phyloP scores from a whole-genome alignment of 2,329 filamentous ascomycete species.

The Alternaria sp. region DNA sequence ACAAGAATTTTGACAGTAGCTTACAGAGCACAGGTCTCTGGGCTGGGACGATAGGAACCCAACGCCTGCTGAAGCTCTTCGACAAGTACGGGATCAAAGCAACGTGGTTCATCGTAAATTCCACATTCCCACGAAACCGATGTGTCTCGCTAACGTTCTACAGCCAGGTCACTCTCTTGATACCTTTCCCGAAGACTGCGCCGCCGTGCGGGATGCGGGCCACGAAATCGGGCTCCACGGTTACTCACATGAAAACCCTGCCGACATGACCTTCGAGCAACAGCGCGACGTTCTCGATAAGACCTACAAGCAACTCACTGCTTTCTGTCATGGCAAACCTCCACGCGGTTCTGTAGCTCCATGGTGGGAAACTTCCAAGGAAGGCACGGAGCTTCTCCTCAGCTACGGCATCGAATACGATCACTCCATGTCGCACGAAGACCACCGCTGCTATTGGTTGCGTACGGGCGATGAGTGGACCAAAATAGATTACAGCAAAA shows the following conservation, averaged over 20 bases:
- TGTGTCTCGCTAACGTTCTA: not conserved
- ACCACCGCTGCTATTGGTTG: constrained; percentile 70
- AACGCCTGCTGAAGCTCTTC: constrained; percentile 74
- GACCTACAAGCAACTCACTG: constrained; percentile 74
- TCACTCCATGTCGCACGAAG: constrained; percentile 71
- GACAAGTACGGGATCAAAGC: constrained; percentile 77
- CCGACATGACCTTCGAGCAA: constrained; percentile 76
- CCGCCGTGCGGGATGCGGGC: constrained; percentile 67
- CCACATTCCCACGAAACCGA: constrained; percentile 48
- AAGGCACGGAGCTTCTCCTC: constrained; percentile 71
- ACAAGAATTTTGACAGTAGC: not conserved
- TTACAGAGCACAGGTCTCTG: constrained; percentile 62
- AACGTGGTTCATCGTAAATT: constrained; percentile 72
- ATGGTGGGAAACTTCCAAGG: constrained; percentile 76
- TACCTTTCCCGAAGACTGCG: constrained; percentile 72
- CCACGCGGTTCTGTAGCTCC: constrained; percentile 77
- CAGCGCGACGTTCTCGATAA: constrained; percentile 78
- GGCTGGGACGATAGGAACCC: constrained; percentile 73
- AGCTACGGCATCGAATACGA: constrained; percentile 75
- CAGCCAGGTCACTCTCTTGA: constrained; percentile 68
- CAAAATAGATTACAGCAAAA: constrained; percentile 71
- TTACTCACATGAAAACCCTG: constrained; percentile 78
- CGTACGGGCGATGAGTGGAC: constrained; percentile 71
- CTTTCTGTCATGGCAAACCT: constrained; percentile 73
- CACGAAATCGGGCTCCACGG: constrained; percentile 74